Conservation (phyloP, 2,329 filamentous ascomycete genomes). For the Aureobasidium vineae region DNA sequence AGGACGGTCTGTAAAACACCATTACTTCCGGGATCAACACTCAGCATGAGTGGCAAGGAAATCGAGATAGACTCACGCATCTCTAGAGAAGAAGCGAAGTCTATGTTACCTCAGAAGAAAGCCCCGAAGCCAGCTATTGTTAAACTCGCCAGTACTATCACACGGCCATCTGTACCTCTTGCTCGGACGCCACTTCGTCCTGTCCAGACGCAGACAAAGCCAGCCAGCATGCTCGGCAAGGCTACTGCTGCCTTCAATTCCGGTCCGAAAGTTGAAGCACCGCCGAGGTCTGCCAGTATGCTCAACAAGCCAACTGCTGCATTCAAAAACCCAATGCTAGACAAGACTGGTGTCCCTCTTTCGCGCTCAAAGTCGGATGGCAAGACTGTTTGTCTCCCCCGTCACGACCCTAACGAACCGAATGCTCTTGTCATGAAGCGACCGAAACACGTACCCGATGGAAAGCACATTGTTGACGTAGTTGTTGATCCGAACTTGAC, state of each 20-base stretch:
- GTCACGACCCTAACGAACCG: conserved; percentile 60
- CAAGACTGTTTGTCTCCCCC: conserved; percentile 54
- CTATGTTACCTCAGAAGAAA: conserved; percentile 32
- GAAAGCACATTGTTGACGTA: conserved; percentile 68
- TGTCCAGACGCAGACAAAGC: conserved; percentile 26
- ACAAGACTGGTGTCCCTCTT: conserved; percentile 47
- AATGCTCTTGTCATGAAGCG: conserved; percentile 67
- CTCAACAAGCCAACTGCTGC: conserved; percentile 42
- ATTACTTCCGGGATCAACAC: conserved; percentile 58
- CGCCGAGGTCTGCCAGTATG: not conserved
- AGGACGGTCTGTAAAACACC: conserved; percentile 55
- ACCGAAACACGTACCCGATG: conserved; percentile 55
- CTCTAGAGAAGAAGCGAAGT: conserved; percentile 58
- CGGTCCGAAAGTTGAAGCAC: conserved; percentile 34
- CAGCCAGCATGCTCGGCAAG: conserved; percentile 5
- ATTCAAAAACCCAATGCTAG: conserved; percentile 63
- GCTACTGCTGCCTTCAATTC: conserved; percentile 27
- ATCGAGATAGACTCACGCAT: conserved; percentile 65
- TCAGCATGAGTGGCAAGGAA: conserved; percentile 66
- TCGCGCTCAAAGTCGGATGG: conserved; percentile 44
- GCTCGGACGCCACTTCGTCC: conserved; percentile 14
- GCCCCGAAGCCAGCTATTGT: not conserved
- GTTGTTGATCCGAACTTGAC: conserved; percentile 66
- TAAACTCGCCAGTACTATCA: not conserved
- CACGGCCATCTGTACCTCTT: conserved; percentile 21